Base-by-base conservation (phyloP, 2,329 filamentous ascomycete genomes). In the Dendryphion nanum region DNA sequence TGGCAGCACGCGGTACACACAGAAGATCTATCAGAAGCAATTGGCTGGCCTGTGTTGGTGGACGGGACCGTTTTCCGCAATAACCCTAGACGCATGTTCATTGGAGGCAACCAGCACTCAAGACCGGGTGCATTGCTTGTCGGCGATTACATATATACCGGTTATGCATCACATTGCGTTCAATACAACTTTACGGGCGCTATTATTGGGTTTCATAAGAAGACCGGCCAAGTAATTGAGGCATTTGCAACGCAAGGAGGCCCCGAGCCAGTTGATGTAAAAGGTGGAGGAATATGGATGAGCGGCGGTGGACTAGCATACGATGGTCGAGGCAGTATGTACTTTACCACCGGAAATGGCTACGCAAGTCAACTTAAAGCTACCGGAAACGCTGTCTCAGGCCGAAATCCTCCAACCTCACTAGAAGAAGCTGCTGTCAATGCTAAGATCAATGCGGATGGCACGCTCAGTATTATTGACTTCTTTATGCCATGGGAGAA, bases 401-500 rank as follows among this genome's bases (percentile, higher is more conserved):
- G 72, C 15, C 63, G 67, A 28, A 64, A 66, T 26, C 71, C 71
- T 13, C 71, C 71, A 1, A 68, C 68, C 1, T 47, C 71, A 2
- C 57, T 76, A 1, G 72, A 75, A 52, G 70, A 76, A 46, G 72
- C 72, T 1, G 72, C 70, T 8, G 70, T 74, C 13, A 71, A 76
- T 44, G 70, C 73, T 56, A 69, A 64, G 0, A 66, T 76, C 33
- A 67, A 68, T 35, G 58, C 51, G 6, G 64, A 74, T 37, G 72
- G 73, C 5, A 69, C 59, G 18, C 45, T 75, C 3, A 63, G 56
- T 0, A 52, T 71, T 4, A 64, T 71, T 4, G 72, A 75, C 48
- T 76, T 74, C 44, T 76, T 76, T 51, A 74, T 75, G 68, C 73
- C 72, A 0, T 71, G 63, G 49, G 72, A 76, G 40, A 75, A 75